Percentiles rank a stretch among this genome's conserved stretches.
phyloP scores from a whole-genome alignment of 345 rosid species.

The Populus pruinosa region DNA sequence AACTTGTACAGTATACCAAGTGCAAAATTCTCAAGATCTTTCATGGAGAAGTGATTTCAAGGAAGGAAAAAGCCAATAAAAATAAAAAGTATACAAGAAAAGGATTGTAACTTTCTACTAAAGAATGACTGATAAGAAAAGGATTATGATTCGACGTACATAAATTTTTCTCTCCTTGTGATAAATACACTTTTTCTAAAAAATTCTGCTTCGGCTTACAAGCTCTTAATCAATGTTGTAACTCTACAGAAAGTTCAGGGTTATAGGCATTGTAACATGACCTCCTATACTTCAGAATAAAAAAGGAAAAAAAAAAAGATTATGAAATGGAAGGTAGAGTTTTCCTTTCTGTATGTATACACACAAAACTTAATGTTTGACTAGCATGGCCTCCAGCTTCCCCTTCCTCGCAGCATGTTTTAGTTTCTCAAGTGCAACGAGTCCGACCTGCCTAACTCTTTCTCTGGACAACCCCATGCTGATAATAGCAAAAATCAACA shows the following conservation, averaged over 20 bases:
- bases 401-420: constrained; percentile 82
- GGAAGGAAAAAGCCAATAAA: no score
- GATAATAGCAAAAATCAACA: constrained; percentile 13
- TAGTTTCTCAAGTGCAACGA: constrained; percentile 87
- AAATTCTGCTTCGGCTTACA: neutral
- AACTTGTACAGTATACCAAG: no score
- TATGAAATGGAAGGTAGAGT: constrained; percentile 8
- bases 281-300: neutral
- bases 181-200: neutral
- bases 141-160: neutral
- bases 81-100: no score
- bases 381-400: constrained; percentile 73
- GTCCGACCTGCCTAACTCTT: constrained; percentile 90
- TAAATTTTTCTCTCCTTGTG: neutral
- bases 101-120: no score
- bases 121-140: no score
- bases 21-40: no score
- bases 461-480: constrained; percentile 95
- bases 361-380: constrained; percentile 47
- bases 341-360: constrained; percentile 44
- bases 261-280: neutral
- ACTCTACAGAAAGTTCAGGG: neutral
- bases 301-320: neutral
- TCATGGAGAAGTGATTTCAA: no score
- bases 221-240: neutral